Evolutionary conservation across 371 early-diverging fungal species (phyloP).

Genomic region (Dichotomocladium elegans): DNA sequence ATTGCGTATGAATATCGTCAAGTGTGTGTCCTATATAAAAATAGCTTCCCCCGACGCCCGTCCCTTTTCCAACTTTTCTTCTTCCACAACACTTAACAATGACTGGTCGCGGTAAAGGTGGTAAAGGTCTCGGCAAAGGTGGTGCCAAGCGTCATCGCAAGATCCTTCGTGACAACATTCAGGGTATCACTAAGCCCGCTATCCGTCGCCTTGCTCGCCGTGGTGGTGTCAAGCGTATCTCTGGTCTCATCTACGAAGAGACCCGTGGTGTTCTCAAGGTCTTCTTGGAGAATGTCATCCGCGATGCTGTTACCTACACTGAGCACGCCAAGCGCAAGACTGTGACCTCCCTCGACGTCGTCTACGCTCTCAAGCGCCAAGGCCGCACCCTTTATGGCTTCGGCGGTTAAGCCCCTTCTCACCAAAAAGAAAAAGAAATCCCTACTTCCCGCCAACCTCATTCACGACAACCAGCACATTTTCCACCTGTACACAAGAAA

Average conservation of each 20-base stretch:
- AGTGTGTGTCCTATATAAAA: conserved; percentile 1
- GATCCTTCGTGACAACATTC: conserved; percentile 98
- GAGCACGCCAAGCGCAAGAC: conserved; percentile 99
- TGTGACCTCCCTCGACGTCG: conserved; percentile 85
- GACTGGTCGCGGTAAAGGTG: conserved; percentile 97
- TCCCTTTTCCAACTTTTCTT: conserved; percentile 13
- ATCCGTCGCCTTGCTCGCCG: conserved; percentile 99
- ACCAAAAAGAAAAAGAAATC: conserved; percentile 2
- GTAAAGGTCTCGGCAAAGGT: conserved; percentile 96
- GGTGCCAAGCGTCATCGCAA: conserved; percentile 99
- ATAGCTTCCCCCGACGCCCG: background rate
- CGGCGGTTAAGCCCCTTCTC: conserved; percentile 17
- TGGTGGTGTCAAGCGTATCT: conserved; percentile 99
- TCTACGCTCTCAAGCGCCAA: conserved; percentile 96
- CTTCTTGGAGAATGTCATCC: conserved; percentile 98
- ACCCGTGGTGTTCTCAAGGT: conserved; percentile 96
- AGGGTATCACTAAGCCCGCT: conserved; percentile 99
- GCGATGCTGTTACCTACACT: conserved; percentile 98
- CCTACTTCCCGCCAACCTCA: background rate
- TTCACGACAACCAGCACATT: background rate
- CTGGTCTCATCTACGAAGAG: conserved; percentile 98
- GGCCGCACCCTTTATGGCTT: conserved; percentile 83
- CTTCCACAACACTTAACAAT: conserved; percentile 45
- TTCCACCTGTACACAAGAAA: conserved; percentile 8
- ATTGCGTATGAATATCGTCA: too few relatives aligned